phyloP scores from a whole-genome alignment of 2,329 filamentous ascomycete species.

The Exophiala lecanii-corni region DNA sequence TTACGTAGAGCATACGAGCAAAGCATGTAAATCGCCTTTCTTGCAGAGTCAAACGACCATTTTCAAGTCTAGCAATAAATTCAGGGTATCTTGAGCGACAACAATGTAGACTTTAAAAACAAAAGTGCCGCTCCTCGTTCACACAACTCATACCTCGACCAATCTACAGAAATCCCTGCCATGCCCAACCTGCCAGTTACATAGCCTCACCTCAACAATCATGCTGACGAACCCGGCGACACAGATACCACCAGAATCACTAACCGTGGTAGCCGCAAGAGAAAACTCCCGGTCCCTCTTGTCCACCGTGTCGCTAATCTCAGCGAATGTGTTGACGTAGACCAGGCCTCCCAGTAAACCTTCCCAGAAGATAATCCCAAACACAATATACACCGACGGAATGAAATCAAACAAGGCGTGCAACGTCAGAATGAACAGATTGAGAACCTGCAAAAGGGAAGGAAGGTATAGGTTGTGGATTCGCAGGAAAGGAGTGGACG shows the following conservation, averaged over 20 bases:
- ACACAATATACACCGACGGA: constrained; percentile 81
- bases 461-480: constrained; percentile 77
- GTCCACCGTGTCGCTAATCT: constrained; percentile 80
- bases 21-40: no score
- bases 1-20: no score
- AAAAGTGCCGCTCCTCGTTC: no score
- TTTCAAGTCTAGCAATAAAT: no score
- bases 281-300: constrained; percentile 83
- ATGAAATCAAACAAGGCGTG: constrained; percentile 79
- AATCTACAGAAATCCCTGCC: constrained; percentile 68
- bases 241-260: constrained; percentile 86
- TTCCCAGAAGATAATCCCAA: constrained; percentile 86
- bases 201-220: constrained; percentile 74
- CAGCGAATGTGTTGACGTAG: constrained; percentile 93
- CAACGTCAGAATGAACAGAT: constrained; percentile 66
- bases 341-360: constrained; percentile 84
- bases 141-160: neutral
- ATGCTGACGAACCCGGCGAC: constrained; percentile 82
- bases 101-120: no score
- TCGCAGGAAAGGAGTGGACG: constrained; percentile 80
- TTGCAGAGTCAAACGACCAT: no score
- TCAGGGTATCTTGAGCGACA: no score
- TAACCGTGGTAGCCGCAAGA: constrained; percentile 82
- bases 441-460: constrained; percentile 73
- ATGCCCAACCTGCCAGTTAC: constrained; percentile 75